Percentiles rank a stretch among this genome's conserved stretches.
Conservation (phyloP, 2,329 filamentous ascomycete genomes). For the Fusarium mundagurra region DNA sequence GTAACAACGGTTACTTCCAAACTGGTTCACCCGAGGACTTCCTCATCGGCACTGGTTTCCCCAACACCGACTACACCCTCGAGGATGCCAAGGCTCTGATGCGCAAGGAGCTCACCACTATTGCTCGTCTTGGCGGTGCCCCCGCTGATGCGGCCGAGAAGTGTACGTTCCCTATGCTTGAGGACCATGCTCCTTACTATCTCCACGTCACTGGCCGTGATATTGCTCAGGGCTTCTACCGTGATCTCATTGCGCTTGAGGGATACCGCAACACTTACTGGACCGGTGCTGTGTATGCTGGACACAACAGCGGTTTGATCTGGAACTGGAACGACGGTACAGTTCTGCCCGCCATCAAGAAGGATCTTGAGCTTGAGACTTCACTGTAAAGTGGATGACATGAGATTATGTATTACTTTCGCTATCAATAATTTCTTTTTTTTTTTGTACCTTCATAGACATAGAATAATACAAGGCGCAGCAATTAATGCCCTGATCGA, state of each 20-base stretch:
- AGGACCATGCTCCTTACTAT: slow-evolving; percentile 23
- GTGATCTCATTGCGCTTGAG: slow-evolving; percentile 11
- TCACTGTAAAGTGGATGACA: neutral
- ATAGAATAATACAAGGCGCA: neutral
- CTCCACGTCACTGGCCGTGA: slow-evolving; percentile 18
- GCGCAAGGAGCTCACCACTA: slow-evolving; percentile 8
- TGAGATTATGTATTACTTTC: neutral
- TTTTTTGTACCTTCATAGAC: neutral
- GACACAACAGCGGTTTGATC: slow-evolving; percentile 33
- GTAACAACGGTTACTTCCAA: slow-evolving; percentile 1
- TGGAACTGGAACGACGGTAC: slow-evolving; percentile 35
- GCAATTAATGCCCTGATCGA: neutral
- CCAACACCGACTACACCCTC: slow-evolving; percentile 3
- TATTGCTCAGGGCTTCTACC: slow-evolving; percentile 17
- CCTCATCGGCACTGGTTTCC: neutral
- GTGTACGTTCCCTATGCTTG: slow-evolving; percentile 7
- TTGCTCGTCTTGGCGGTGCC: neutral
- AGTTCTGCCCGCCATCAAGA: slow-evolving; percentile 27
- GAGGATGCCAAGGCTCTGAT: slow-evolving; percentile 7
- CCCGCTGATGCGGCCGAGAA: neutral
- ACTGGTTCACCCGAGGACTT: slow-evolving; percentile 1
- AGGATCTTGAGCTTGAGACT: slow-evolving; percentile 20
- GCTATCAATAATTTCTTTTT: neutral
- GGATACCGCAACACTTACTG: slow-evolving; percentile 31
- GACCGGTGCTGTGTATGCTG: slow-evolving; percentile 35